A percentile compares a stretch with the other conserved stretches of the same genome.
These are phyloP conservation scores for Beta corolliflora DNA, from an alignment of 179 eudicot species.

Conservation along the genomic window DNA sequence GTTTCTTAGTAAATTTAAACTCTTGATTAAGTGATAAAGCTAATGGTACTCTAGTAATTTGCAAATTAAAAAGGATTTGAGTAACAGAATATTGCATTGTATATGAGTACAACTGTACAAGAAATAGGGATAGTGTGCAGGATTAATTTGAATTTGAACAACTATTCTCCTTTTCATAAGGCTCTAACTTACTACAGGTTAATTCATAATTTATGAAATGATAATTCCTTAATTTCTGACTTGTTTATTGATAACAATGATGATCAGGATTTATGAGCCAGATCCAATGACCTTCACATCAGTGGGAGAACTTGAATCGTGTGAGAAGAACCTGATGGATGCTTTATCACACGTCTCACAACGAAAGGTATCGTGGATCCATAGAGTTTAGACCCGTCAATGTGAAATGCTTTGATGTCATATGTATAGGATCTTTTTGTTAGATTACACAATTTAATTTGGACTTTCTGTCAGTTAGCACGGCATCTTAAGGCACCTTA, in stretches of 20 bases:
- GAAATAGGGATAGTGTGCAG: not conserved
- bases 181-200: no score
- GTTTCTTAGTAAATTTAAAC: not conserved
- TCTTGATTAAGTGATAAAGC: no score
- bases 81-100: not conserved
- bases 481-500: no score
- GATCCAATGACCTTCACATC: conserved; percentile 46
- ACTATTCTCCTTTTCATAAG: not conserved
- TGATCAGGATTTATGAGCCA: conserved; percentile 57
- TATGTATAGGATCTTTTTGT: no score
- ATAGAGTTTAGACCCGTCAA: not conserved
- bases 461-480: no score
- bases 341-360: conserved; percentile 50
- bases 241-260: not conserved
- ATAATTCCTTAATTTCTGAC: not conserved
- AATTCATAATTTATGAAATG: not conserved
- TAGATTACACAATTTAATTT: no score
- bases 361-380: conserved; percentile 50
- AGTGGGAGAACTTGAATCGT: conserved; percentile 54
- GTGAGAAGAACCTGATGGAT: conserved; percentile 53
- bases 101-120: no score
- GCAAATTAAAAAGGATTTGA: not conserved
- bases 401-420: no score
- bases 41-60: not conserved
- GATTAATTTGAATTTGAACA: not conserved